Evolutionary conservation across 2,329 filamentous ascomycete species (phyloP).

Genomic region (Epichloe gansuensis): DNA sequence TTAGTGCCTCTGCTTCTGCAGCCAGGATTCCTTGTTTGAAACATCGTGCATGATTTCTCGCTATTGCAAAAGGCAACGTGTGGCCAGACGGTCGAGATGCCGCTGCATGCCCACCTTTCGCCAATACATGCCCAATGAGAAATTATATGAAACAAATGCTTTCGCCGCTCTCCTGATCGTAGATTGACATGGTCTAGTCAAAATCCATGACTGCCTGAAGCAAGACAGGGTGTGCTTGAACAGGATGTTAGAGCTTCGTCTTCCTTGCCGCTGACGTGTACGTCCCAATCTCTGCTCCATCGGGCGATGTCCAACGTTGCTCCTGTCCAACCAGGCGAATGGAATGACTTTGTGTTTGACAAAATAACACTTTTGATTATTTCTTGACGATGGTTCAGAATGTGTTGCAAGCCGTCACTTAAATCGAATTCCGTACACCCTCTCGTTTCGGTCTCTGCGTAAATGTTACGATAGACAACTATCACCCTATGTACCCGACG

Average conservation of each 20-base stretch:
- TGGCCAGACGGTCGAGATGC: background rate
- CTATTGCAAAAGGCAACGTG: background rate
- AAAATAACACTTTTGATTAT: background rate
- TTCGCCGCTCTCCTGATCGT: background rate
- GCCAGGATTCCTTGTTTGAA: background rate
- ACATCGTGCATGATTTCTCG: background rate
- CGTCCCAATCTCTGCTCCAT: background rate
- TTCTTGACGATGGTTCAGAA: background rate
- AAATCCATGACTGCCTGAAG: background rate
- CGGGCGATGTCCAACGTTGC: background rate
- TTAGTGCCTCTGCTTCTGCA: background rate
- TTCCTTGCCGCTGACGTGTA: conserved; percentile 3
- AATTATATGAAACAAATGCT: background rate
- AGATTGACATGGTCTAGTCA: background rate
- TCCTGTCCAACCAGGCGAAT: background rate
- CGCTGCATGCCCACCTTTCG: background rate
- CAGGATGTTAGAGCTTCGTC: background rate
- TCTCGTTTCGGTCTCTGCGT: background rate
- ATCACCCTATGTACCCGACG: background rate
- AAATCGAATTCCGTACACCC: background rate
- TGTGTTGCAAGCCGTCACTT: background rate
- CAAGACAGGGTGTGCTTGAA: background rate
- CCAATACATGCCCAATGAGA: conserved; percentile 2
- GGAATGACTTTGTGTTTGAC: background rate
- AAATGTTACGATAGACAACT: background rate